Base-by-base conservation (phyloP, 1,139 yeast genomes). In the Candida mesenterica region DNA sequence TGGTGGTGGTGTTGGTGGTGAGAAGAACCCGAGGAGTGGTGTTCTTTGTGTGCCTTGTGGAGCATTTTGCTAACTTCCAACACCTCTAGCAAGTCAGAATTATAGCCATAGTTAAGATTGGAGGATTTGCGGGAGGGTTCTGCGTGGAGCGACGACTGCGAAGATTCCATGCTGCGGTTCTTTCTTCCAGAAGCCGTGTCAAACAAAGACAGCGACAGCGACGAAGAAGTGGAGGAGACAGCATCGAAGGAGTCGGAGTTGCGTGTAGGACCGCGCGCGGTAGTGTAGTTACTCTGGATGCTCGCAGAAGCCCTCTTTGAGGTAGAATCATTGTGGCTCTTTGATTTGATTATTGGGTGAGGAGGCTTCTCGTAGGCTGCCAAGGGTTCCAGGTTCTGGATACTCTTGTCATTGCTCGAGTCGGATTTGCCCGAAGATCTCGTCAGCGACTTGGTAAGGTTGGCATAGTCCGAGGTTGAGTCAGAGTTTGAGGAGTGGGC, bases 51-150 rank as follows among this genome's bases (percentile, higher is more conserved):
- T 6, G 30, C 30, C 13, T 28, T 28, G 18, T 37, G 39, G 15
- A 38, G 44, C n/a, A 42, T 39, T 37, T 46, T 46, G 35, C 42
- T 45, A 23, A 39, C 40, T 30, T 42, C 41, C 27, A 48, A 37
- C 5, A 48, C 39, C 15, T 49, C 43, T 19, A 41, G 44, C 36
- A 50, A 41, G 16, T 52, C 56, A 3, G 40, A 30, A 32, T 45
- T 42, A 24, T 43, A 35, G 5, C 40, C 30, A 26, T 44, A 46
- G 28, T 39, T 39, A 22, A 33, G 27, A 12, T 29, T 10, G 8
- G 30, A 19, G n/a, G 12, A 15, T 28, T 33, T 33, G n/a, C 32
- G 31, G 7, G 35, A 18, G 3, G 25, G 10, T 7, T 32, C 35
- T 4, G 13, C 25, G 19, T 24, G 27, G 20, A 12, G 24, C 24